Evolutionary conservation across 116 monocot genomes (phyloP).

Genomic region (Cymodocea nodosa): DNA sequence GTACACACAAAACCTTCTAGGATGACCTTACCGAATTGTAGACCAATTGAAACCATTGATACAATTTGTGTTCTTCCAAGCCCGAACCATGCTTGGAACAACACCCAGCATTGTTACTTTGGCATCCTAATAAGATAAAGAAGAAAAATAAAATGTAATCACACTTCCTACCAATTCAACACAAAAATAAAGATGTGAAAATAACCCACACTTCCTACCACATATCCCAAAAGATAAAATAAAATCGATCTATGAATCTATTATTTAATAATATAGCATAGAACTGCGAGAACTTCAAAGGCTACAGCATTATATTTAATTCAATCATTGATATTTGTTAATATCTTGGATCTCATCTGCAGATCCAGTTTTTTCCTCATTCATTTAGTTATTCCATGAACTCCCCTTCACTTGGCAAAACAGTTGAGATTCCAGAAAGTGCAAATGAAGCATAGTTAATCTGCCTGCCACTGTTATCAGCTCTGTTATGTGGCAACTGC

Average conservation of each 20-base stretch:
- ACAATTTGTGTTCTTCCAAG: constrained; percentile 84
- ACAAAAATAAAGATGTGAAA: not conserved
- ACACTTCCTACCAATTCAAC: not conserved
- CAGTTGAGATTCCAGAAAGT: no score
- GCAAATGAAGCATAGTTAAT: no score
- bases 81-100: constrained; percentile 90
- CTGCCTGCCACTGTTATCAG: no score
- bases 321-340: no score
- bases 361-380: no score
- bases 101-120: constrained; percentile 95
- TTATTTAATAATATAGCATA: not conserved
- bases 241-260: not conserved
- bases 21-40: constrained; percentile 44
- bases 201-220: no score
- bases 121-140: constrained; percentile 52
- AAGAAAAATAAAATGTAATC: not conserved
- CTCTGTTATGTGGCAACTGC: no score
- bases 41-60: constrained; percentile 89
- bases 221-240: not conserved
- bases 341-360: no score
- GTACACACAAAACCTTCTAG: not conserved
- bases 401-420: no score
- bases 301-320: not conserved
- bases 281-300: not conserved
- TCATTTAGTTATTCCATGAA: no score